Evolutionary conservation across 768 basidiomycete genomes (phyloP).

Genomic region (Arthromyces matolae): DNA sequence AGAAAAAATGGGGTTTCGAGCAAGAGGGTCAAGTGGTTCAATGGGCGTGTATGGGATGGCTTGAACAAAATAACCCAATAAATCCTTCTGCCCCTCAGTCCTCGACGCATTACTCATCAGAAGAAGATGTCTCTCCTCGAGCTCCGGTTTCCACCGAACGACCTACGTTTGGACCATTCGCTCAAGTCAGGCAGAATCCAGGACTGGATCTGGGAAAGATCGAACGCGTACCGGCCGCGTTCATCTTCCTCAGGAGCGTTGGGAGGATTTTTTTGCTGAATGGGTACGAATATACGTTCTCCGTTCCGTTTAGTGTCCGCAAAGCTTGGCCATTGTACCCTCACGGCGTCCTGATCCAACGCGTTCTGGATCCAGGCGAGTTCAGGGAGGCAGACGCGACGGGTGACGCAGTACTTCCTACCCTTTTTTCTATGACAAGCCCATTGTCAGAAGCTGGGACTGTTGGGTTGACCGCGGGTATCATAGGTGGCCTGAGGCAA

Average conservation of each 20-base stretch:
- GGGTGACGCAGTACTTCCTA: constrained; percentile 69
- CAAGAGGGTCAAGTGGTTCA: constrained; percentile 71
- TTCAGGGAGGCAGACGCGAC: constrained; percentile 60
- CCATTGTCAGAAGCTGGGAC: constrained; percentile 73
- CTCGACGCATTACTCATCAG: constrained; percentile 29
- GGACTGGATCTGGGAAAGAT: constrained; percentile 32
- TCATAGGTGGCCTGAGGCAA: constrained; percentile 43
- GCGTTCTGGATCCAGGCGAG: constrained; percentile 66
- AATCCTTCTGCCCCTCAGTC: constrained; percentile 24
- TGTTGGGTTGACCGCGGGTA: constrained; percentile 63
- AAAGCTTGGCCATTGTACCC: constrained; percentile 77
- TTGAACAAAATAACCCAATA: constrained; percentile 46
- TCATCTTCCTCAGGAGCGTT: constrained; percentile 74
- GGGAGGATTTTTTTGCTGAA: constrained; percentile 69
- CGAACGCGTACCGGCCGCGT: constrained; percentile 54
- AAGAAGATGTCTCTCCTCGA: constrained; percentile 27
- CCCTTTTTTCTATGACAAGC: constrained; percentile 74
- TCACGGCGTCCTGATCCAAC: constrained; percentile 76
- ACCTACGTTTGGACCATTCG: constrained; percentile 56
- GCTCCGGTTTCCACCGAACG: constrained; percentile 23
- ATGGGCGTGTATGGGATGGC: constrained; percentile 73
- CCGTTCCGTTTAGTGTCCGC: constrained; percentile 76
- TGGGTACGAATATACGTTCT: constrained; percentile 72
- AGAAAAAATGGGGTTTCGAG: constrained; percentile 72
- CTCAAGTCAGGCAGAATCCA: constrained; percentile 37